Base-by-base conservation (phyloP, 371 early-diverging fungal species). In the Lichtheimia ornata region DNA sequence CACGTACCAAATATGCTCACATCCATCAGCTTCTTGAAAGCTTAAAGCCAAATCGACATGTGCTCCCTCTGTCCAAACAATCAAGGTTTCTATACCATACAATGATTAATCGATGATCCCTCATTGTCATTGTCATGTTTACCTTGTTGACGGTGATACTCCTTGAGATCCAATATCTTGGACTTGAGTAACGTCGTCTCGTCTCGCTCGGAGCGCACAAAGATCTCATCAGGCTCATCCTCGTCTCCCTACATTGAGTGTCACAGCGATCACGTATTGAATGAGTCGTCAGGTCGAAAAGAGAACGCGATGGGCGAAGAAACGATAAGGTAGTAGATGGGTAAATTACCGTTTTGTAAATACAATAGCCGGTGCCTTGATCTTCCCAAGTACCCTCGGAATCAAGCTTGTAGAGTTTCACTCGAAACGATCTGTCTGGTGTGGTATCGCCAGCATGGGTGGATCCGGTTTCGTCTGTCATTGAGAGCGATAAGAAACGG, bases 41-140 rank as follows among this genome's bases (percentile, higher is more conserved):
- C 94, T 94, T 30, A 97, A 79, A 5, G 97, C 96, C 20, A 94
- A 73, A 66, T 96, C 96, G 40, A 77, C 66, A 14, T 85, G 85
- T 28, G 82, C 80, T 7, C 85, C 87, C 57, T 95, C 95, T 14
- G 92, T 89, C 96, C 96, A 97, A n/a, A 93, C 89, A 73, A 96
- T 93, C 63, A 95, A 69, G 5, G 94, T 95, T 20, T 88, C 96
- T 94, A 76, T 6, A 35, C 9, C 14, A 35, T 47, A 25, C 51
- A 59, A 20, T 24, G 30, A 27, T 53, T 41, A 50, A 58, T 24
- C 18, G 51, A 22, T 35, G 12, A 41, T 66, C 66, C n/a, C 61
- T 77, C 79, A 78, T 62, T 83, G 77, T 17, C 70, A 61, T 9
- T 14, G 40, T 22, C n/a, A 22, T 9, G 69, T 20, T 80, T 81